phyloP scores from a whole-genome alignment of 2,329 filamentous ascomycete genomes.

The Xylogone sp. region DNA sequence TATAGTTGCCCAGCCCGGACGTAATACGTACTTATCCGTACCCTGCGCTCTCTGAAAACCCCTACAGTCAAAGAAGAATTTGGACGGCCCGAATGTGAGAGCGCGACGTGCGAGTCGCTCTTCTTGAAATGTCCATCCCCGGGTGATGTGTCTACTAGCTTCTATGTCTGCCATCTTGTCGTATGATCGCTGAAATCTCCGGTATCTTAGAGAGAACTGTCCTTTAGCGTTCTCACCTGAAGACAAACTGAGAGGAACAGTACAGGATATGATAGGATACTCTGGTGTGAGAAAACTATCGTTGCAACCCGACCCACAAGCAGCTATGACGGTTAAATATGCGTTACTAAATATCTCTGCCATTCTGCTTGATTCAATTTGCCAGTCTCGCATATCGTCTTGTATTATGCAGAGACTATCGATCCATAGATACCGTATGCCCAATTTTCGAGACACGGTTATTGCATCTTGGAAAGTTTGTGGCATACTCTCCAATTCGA shows the following conservation, averaged over 20 bases:
- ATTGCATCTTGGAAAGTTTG: constrained; percentile 24
- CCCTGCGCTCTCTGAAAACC: constrained; percentile 3
- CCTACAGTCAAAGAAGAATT: constrained; percentile 15
- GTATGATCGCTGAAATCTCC: constrained; percentile 1
- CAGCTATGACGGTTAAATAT: constrained; percentile 12
- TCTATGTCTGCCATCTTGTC: constrained; percentile 13
- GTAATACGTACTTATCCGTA: constrained; percentile 2
- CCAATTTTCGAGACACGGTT: constrained; percentile 19
- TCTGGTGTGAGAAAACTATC: constrained; percentile 10
- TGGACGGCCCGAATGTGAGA: constrained; percentile 12
- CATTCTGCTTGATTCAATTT: constrained; percentile 23
- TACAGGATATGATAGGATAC: neutral
- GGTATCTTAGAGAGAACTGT: constrained; percentile 5
- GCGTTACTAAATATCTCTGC: constrained; percentile 16
- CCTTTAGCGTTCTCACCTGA: neutral
- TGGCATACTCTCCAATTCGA: constrained; percentile 8
- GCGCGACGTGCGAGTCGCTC: constrained; percentile 11
- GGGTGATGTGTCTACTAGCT: constrained; percentile 6
- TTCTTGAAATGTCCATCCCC: constrained; percentile 17
- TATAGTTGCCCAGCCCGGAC: constrained; percentile 6
- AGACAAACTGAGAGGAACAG: neutral
- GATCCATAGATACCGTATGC: constrained; percentile 28
- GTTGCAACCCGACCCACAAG: constrained; percentile 5
- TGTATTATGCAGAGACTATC: constrained; percentile 31
- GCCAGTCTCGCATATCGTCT: constrained; percentile 25